Evolutionary conservation across 2,329 filamentous ascomycete species (phyloP).

Genomic region (Zymoseptoria ardabiliae): DNA sequence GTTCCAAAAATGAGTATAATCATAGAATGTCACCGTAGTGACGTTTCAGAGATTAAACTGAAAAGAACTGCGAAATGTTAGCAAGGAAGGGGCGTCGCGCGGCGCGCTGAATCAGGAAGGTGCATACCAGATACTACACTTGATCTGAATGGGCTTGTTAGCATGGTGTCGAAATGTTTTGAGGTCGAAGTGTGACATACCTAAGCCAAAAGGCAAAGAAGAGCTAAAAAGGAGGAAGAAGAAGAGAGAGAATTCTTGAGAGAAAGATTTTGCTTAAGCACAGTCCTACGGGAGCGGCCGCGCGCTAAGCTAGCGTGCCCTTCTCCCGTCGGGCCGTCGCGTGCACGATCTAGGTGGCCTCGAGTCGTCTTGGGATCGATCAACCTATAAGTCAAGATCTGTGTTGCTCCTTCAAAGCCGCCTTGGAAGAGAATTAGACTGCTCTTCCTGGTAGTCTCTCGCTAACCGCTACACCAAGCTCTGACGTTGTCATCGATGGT

Average conservation of each 20-base stretch:
- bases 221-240: conserved; percentile 1
- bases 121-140: conserved; percentile 10
- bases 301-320: too few relatives aligned
- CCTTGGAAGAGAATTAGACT: too few relatives aligned
- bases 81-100: neutral
- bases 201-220: conserved; percentile 9
- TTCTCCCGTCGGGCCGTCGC: too few relatives aligned
- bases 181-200: neutral
- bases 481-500: too few relatives aligned
- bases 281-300: too few relatives aligned
- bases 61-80: conserved; percentile 6
- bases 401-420: too few relatives aligned
- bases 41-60: conserved; percentile 19
- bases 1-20: conserved; percentile 17
- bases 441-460: too few relatives aligned
- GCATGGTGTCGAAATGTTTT: neutral
- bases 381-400: too few relatives aligned
- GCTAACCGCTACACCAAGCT: too few relatives aligned
- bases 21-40: conserved; percentile 12
- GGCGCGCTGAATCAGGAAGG: neutral
- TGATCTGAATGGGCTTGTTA: conserved; percentile 3
- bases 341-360: too few relatives aligned
- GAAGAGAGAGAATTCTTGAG: neutral
- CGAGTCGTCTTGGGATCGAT: too few relatives aligned
- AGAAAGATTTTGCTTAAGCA: too few relatives aligned